Evolutionary conservation across 768 basidiomycete genomes (phyloP).

Genomic region (Serendipita sp.): DNA sequence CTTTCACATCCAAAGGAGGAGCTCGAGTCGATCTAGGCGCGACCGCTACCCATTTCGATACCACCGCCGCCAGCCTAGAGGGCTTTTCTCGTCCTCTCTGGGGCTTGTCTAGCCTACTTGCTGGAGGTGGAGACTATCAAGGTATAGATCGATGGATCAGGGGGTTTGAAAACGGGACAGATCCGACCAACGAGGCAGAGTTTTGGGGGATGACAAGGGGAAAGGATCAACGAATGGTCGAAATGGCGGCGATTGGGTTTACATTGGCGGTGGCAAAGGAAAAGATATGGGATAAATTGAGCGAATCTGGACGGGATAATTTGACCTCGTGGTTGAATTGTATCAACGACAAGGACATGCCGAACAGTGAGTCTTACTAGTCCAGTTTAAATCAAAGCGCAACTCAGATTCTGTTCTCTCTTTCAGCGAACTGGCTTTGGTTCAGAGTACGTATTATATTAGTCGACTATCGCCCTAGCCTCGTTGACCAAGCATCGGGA

Average conservation of each 20-base stretch:
- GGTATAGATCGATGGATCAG: conserved; percentile 46
- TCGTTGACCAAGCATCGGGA: not conserved
- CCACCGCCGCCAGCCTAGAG: conserved; percentile 39
- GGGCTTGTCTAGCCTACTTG: conserved; percentile 51
- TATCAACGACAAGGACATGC: conserved; percentile 73
- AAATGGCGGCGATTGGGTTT: conserved; percentile 63
- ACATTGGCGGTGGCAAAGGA: conserved; percentile 49
- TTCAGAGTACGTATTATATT: conserved; percentile 50
- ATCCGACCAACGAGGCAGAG: conserved; percentile 40
- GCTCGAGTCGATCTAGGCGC: conserved; percentile 51
- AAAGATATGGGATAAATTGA: conserved; percentile 47
- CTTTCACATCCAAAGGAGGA: conserved; percentile 58
- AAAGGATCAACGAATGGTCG: conserved; percentile 70
- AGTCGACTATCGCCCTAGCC: not conserved
- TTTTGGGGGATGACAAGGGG: conserved; percentile 65
- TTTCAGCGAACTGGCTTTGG: conserved; percentile 57
- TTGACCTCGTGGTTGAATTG: conserved; percentile 54
- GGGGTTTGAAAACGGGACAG: conserved; percentile 53
- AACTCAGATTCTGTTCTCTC: not conserved
- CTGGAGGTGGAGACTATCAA: conserved; percentile 44
- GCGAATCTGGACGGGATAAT: conserved; percentile 34
- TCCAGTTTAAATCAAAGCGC: too few species aligned
- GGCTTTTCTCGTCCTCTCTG: conserved; percentile 64
- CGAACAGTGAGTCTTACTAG: conserved; percentile 29
- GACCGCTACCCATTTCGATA: conserved; percentile 32